Conservation (phyloP, 768 basidiomycete species). For the Kwoniella pini region DNA sequence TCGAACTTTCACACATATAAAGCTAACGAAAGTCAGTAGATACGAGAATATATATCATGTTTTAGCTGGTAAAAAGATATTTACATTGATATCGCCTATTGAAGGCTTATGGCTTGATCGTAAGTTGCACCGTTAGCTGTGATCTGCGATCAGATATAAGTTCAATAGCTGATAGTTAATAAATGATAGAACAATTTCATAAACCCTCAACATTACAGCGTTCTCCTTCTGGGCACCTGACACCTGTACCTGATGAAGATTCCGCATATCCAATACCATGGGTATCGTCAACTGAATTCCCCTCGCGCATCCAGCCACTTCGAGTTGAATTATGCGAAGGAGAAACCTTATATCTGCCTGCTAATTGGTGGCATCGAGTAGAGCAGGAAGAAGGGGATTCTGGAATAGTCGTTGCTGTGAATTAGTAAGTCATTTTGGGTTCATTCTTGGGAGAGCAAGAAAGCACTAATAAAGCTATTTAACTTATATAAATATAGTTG, state of each 20-base stretch:
- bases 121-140: conserved; percentile 49
- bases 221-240: conserved; percentile 10
- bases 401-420: conserved; percentile 51
- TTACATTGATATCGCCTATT: conserved; percentile 83
- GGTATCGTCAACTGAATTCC: conserved; percentile 61
- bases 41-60: conserved; percentile 95
- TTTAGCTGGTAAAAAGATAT: conserved; percentile 77
- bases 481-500: conserved; percentile 24
- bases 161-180: neutral
- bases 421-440: conserved; percentile 52
- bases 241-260: conserved; percentile 13
- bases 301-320: conserved; percentile 64
- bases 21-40: conserved; percentile 57
- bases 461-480: neutral
- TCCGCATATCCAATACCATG: conserved; percentile 64
- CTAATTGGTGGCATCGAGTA: conserved; percentile 92
- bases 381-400: conserved; percentile 59
- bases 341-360: conserved; percentile 84
- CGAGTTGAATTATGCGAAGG: conserved; percentile 68
- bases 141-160: neutral
- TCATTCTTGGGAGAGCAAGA: neutral
- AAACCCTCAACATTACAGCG: conserved; percentile 28
- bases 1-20: neutral
- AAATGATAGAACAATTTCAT: conserved; percentile 32
- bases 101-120: conserved; percentile 82